Base-by-base conservation (phyloP, 208 protist species). In the Leishmania arabica region DNA sequence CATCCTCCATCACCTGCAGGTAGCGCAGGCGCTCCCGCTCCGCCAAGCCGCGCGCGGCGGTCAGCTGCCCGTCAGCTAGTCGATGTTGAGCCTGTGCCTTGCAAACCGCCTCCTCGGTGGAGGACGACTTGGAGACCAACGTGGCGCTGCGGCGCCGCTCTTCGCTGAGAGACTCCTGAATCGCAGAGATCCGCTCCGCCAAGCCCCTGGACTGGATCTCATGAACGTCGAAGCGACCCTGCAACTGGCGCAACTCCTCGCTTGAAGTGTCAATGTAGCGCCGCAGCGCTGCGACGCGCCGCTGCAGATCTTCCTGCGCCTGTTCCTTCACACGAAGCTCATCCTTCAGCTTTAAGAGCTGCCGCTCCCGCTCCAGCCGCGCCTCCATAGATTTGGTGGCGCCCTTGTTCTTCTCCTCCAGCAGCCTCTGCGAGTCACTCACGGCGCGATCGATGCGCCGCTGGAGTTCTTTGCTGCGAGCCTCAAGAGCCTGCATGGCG, bases 291-390 rank as follows among this genome's bases (percentile, higher is more conserved):
- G 75, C 77, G 24, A 94, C 65, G 85, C 94, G 94, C 9, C 94
- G 86, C 74, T 94, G 86, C 19, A 89, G 83, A 85, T 97, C 94
- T 15, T 97, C 94, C 66, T 94, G 88, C 80, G 94, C 89, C 58
- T 95, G 88, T 51, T 84, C 82, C 84, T 91, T 75, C 37, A 93
- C 40, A 17, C 81, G 73, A 21, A 92, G 87, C 19, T 89, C 85
- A 62, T 90, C 86, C 60, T 95, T 92, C 37, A 95, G 83, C 54
- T 84, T 85, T 34, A 87, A 75, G 27, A 92, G 85, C 24, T 89
- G 76, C 17, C 84, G 78, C 15, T 81, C 73, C 66, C 79, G 58
- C 74, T 85, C 84, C 84, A 86, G 79, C 42, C 84, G 84, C 31
- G 77, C 81, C n/a, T 90, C 87, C 81, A 86, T 83, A 34, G 79